phyloP scores from a whole-genome alignment of 345 rosid genomes.

The Viola odorata region DNA sequence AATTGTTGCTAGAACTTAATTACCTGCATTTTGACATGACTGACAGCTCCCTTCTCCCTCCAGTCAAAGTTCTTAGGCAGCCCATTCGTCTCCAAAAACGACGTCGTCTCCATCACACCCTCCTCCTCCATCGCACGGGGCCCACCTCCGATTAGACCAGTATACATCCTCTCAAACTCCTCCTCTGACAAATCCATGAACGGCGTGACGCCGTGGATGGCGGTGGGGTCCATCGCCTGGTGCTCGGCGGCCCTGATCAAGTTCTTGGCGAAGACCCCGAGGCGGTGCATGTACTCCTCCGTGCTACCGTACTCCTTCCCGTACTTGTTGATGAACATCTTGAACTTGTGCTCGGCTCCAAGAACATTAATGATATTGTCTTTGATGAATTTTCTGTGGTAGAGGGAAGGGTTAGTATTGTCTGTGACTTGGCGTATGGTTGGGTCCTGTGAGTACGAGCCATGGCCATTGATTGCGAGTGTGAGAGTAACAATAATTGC shows the following conservation, averaged over 20 bases:
- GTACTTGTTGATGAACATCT: slow-evolving; percentile 46
- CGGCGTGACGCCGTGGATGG: slow-evolving; percentile 67
- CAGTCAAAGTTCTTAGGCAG: slow-evolving; percentile 79
- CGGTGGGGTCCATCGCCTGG: slow-evolving; percentile 69
- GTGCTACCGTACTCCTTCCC: slow-evolving; percentile 48
- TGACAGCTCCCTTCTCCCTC: slow-evolving; percentile 85
- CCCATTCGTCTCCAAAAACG: slow-evolving; percentile 33
- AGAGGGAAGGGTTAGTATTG: not conserved
- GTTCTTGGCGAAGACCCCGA: slow-evolving; percentile 63
- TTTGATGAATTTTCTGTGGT: slow-evolving; percentile 3
- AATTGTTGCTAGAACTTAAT: not conserved
- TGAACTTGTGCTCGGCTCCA: slow-evolving; percentile 48
- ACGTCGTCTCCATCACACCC: not conserved
- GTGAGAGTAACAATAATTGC: not conserved
- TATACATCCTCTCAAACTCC: slow-evolving; percentile 62
- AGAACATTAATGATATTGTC: not conserved
- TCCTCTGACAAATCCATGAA: slow-evolving; percentile 76
- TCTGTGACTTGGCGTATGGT: slow-evolving; percentile 17
- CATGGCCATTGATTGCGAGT: not conserved
- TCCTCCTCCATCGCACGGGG: not conserved
- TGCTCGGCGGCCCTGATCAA: slow-evolving; percentile 67
- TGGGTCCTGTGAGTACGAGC: not conserved
- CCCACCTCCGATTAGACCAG: slow-evolving; percentile 32
- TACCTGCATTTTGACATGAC: slow-evolving; percentile 84
- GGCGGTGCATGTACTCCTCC: slow-evolving; percentile 69